phyloP scores from a whole-genome alignment of 352 stramenopile genomes.

The Pythium biforme region DNA sequence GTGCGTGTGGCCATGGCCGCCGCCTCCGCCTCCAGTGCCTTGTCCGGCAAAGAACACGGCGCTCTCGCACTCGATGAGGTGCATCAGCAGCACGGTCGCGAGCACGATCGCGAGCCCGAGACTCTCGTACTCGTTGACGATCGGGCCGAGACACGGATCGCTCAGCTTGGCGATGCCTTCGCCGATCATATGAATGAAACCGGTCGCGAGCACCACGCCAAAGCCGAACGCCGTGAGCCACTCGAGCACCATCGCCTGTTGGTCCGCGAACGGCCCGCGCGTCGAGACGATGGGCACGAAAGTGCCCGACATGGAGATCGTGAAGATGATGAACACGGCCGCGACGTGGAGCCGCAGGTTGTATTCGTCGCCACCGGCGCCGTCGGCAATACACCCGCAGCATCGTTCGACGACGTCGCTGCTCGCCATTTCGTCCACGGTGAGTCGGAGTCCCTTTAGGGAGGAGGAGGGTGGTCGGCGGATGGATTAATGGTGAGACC shows the following conservation, averaged over 20 bases:
- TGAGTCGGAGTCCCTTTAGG: too few species aligned
- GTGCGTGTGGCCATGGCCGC: constrained; percentile 38
- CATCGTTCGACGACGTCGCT: not conserved
- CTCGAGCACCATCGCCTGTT: constrained; percentile 1
- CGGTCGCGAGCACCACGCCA: constrained; percentile 64
- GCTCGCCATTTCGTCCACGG: not conserved
- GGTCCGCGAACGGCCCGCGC: constrained; percentile 1
- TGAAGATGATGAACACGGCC: constrained; percentile 4
- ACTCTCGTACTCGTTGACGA: constrained; percentile 56
- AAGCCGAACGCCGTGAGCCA: constrained; percentile 42
- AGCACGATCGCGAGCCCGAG: constrained; percentile 58
- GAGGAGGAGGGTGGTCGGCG: too few species aligned
- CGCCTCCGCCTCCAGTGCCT: constrained; percentile 5
- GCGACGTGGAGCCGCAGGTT: constrained; percentile 5
- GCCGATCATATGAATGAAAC: constrained; percentile 74
- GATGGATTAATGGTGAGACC: not conserved
- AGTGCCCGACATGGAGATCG: not conserved
- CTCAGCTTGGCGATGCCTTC: constrained; percentile 56
- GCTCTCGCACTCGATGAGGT: constrained; percentile 68
- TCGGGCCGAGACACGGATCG: constrained; percentile 45
- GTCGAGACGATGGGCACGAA: constrained; percentile 4
- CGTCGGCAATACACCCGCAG: constrained; percentile 1
- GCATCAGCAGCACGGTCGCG: constrained; percentile 55
- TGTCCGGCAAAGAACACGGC: constrained; percentile 41
- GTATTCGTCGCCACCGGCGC: not conserved